Percentiles rank a stretch among this genome's conserved stretches.
Evolutionary conservation across 495 filamentous ascomycete genomes (phyloP).

Genomic region (Alectoria sarmentosa): DNA sequence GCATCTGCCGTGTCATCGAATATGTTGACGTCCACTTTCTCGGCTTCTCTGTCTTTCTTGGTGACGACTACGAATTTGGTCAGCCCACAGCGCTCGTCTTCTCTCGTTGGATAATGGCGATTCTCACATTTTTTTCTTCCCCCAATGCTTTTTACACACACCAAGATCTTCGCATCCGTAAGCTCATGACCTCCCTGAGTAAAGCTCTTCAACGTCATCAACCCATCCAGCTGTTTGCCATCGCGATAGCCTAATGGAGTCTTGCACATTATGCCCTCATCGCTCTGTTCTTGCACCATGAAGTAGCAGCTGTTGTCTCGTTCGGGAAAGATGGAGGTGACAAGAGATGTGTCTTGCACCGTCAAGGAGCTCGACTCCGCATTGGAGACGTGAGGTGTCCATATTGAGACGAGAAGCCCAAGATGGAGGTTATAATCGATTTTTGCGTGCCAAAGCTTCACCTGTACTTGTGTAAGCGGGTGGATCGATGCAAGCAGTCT

Average conservation of each 20-base stretch:
- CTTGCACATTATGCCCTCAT: constrained; percentile 34
- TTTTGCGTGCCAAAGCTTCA: constrained; percentile 30
- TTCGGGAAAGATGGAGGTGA: constrained; percentile 43
- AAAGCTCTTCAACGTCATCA: constrained; percentile 42
- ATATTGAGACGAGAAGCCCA: constrained; percentile 27
- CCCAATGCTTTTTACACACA: constrained; percentile 44
- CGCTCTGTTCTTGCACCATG: constrained; percentile 34
- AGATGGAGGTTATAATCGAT: constrained; percentile 26
- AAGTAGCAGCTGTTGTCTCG: constrained; percentile 39
- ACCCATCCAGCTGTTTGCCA: constrained; percentile 31
- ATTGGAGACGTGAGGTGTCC: constrained; percentile 27
- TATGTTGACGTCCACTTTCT: constrained; percentile 46
- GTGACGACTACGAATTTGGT: constrained; percentile 34
- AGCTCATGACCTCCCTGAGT: constrained; percentile 39
- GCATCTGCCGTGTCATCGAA: constrained; percentile 55
- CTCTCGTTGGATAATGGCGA: neutral
- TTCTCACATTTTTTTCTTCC: constrained; percentile 31
- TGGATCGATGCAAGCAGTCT: neutral
- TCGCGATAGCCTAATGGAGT: constrained; percentile 33
- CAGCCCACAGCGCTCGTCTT: neutral
- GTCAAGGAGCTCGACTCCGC: constrained; percentile 15
- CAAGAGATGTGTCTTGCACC: constrained; percentile 27
- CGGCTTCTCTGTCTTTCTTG: constrained; percentile 37
- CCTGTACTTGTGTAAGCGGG: constrained; percentile 14
- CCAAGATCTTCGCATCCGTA: constrained; percentile 33